Evolutionary conservation across 768 basidiomycete species (phyloP), one percentile per base, ranked within the genome.

Genomic region (Suillus bovinus): DNA sequence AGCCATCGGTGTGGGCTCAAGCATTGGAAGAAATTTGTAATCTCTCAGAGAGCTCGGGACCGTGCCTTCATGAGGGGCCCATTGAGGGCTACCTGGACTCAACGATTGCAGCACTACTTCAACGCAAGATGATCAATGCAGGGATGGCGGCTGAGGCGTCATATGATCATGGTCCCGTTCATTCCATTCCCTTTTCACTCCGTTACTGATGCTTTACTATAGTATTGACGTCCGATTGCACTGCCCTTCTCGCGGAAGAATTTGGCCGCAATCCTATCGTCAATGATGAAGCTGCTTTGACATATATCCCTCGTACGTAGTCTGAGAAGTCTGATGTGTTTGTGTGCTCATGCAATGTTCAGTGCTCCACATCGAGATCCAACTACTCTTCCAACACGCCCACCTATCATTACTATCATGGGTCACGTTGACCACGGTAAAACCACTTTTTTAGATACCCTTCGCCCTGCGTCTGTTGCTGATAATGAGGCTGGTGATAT

Each of bases 361-460:
- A 60, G 52, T 61, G 47, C 67, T 67, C 76, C 81, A 0, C 77
- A 84, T 67, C 74, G 81, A n/a, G 78, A 90, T 67, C 76, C 78
- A 4, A 78, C 84, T 22, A 74, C 75, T 10, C 79, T 94, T 27
- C 86, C 86, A 2, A 72, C 76, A 22, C 90, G 95, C 2, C 94
- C 95, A 7, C 95, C 95, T 0, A 82, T 97, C 31, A 88, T 96
- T 17, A 92, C 94, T 8, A 95, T 97, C 68, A 96, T 96, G 92
- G 95, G 95, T 0, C 95, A 97, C 71, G 95, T 96, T 63, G 95
- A 97, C 73, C 95, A 97, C 72, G 95, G 95, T 22, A 97, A 96
- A 77, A 97, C 95, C 0, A 95, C 94, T 1, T 81, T 97, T 20
- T 83, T 99, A 9, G 97, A 99, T 71, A 93, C 89, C 4, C 85